Conservation (phyloP, 768 basidiomycete species). For the Rhizopogon roseolus region DNA sequence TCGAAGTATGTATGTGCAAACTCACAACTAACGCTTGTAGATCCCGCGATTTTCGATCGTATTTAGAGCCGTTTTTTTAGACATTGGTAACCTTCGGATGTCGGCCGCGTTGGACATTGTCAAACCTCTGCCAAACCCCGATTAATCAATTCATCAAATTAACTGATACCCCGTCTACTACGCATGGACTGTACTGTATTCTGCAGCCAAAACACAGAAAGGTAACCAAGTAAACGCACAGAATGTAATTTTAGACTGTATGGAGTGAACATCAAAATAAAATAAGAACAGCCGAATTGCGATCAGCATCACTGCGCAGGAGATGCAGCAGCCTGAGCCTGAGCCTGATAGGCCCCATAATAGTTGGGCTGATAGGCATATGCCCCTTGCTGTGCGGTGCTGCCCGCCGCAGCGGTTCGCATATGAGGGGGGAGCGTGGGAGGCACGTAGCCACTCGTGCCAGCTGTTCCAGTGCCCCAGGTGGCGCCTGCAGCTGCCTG, state of each 20-base stretch:
- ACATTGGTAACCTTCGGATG: too few relatives aligned
- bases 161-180: too few relatives aligned
- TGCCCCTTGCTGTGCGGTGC: conserved; percentile 16
- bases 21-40: too few relatives aligned
- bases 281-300: not conserved
- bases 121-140: too few relatives aligned
- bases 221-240: not conserved
- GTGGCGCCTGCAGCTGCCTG: conserved; percentile 18
- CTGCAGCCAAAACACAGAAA: too few relatives aligned
- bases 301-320: conserved; percentile 17
- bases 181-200: too few relatives aligned
- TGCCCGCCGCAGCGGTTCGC: conserved; percentile 16
- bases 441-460: conserved; percentile 16
- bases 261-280: not conserved
- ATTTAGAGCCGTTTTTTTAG: too few relatives aligned
- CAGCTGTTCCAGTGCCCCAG: conserved; percentile 14
- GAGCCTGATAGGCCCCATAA: conserved; percentile 25
- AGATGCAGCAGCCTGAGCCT: conserved; percentile 13
- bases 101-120: too few relatives aligned
- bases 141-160: too few relatives aligned
- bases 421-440: conserved; percentile 41
- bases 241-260: not conserved
- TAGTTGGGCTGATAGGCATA: conserved; percentile 25
- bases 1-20: too few relatives aligned
- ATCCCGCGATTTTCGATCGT: too few relatives aligned